These are phyloP conservation scores for Annulohypoxylon stygium DNA, from an alignment of 495 filamentous ascomycete genomes.

Conservation along the genomic window DNA sequence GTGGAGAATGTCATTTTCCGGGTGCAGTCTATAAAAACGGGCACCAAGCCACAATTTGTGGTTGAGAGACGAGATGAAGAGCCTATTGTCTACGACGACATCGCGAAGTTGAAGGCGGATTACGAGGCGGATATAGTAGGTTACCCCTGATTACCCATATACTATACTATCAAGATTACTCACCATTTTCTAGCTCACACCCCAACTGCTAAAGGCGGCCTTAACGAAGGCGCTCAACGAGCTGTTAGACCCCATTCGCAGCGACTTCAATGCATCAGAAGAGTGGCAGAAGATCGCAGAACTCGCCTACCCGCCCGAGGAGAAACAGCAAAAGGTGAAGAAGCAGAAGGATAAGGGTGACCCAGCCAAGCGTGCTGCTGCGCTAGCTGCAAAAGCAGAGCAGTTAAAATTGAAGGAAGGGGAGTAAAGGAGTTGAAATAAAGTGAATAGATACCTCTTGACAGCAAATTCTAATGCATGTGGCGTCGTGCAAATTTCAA, in stretches of 20 bases:
- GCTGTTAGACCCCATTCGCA: slow-evolving; percentile 81
- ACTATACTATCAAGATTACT: slow-evolving; percentile 24
- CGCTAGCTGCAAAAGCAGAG: slow-evolving; percentile 42
- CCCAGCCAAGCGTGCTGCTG: slow-evolving; percentile 43
- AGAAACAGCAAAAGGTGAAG: slow-evolving; percentile 74
- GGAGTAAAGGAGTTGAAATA: slow-evolving; percentile 27
- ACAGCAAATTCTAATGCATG: slow-evolving; percentile 24
- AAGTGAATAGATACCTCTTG: slow-evolving; percentile 22
- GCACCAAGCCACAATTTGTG: slow-evolving; percentile 61
- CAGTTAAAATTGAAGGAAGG: slow-evolving; percentile 40
- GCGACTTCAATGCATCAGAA: slow-evolving; percentile 72
- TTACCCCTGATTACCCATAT: slow-evolving; percentile 11
- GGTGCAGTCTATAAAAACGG: slow-evolving; percentile 66
- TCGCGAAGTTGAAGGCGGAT: slow-evolving; percentile 78
- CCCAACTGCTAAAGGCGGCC: slow-evolving; percentile 85
- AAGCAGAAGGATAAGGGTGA: slow-evolving; percentile 85
- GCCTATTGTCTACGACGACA: slow-evolving; percentile 79
- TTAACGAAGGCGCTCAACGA: slow-evolving; percentile 75
- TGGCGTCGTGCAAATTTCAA: slow-evolving; percentile 23
- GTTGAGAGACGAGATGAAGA: slow-evolving; percentile 76
- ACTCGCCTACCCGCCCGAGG: slow-evolving; percentile 84
- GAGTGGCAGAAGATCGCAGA: slow-evolving; percentile 87
- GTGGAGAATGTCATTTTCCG: slow-evolving; percentile 87
- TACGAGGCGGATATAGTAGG: slow-evolving; percentile 84
- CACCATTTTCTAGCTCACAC: slow-evolving; percentile 72